A percentile compares a stretch with the other conserved stretches of the same genome.
These are phyloP conservation scores for Zygoascus flipseniorum DNA, from an alignment of 805 yeast species.

Conservation along the genomic window DNA sequence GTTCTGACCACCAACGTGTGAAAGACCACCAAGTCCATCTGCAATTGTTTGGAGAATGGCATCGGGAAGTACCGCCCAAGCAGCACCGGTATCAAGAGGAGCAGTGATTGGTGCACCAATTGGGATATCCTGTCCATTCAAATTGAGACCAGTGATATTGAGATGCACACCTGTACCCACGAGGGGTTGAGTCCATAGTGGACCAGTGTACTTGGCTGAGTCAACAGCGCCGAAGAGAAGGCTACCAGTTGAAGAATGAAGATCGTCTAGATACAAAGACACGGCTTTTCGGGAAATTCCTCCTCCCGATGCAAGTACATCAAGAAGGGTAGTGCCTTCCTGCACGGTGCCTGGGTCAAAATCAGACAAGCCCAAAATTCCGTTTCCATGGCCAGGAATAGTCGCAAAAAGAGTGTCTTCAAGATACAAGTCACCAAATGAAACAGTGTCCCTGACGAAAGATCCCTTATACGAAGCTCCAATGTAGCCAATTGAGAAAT, in stretches of 20 bases:
- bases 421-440: background rate
- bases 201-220: constrained; percentile 11
- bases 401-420: background rate
- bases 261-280: constrained; percentile 37
- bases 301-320: constrained; percentile 30
- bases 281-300: constrained; percentile 33
- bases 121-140: background rate
- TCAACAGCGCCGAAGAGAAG: constrained; percentile 39
- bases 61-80: constrained; percentile 9
- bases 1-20: no score
- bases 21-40: constrained; percentile 8
- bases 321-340: background rate
- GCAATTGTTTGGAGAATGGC: constrained; percentile 1
- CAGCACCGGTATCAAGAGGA: constrained; percentile 14
- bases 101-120: constrained; percentile 4
- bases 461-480: constrained; percentile 36
- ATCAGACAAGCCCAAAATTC: background rate
- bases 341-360: background rate
- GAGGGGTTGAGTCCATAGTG: constrained; percentile 17
- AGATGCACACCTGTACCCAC: constrained; percentile 21
- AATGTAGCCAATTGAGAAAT: background rate
- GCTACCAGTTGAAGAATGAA: constrained; percentile 27
- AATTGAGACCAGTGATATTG: constrained; percentile 10
- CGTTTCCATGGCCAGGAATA: background rate
- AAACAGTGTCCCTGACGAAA: constrained; percentile 31